Percentiles rank a stretch among this genome's conserved stretches.
Evolutionary conservation across 495 filamentous ascomycete species (phyloP).

Genomic region (Geopyxis carbonaria): DNA sequence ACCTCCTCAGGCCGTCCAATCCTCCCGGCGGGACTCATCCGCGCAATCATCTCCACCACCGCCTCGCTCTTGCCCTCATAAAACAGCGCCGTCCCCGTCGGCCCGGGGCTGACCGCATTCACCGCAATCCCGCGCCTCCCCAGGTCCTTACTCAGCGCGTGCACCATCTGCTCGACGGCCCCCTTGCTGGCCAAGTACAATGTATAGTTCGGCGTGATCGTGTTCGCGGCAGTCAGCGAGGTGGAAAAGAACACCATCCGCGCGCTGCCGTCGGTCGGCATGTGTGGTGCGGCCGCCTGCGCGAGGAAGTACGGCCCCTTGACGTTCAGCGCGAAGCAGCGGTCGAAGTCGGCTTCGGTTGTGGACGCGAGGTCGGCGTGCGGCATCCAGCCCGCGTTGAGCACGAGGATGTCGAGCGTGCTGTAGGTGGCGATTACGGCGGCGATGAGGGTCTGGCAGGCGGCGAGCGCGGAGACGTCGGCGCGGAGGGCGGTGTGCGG

Average conservation of each 20-base stretch:
- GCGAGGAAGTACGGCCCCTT: slow-evolving; percentile 51
- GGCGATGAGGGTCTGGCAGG: slow-evolving; percentile 46
- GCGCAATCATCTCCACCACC: slow-evolving; percentile 35
- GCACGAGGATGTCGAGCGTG: slow-evolving; percentile 46
- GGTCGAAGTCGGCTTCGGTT: slow-evolving; percentile 44
- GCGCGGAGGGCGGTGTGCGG: slow-evolving; percentile 41
- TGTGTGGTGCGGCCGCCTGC: slow-evolving; percentile 43
- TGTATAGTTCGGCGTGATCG: slow-evolving; percentile 41
- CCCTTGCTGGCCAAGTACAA: slow-evolving; percentile 49
- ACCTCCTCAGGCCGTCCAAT: slow-evolving; percentile 47
- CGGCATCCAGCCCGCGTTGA: slow-evolving; percentile 41
- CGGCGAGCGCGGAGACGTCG: slow-evolving; percentile 48
- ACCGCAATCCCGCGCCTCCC: slow-evolving; percentile 43
- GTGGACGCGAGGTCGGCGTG: slow-evolving; percentile 39
- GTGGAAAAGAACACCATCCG: slow-evolving; percentile 47
- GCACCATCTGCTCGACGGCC: slow-evolving; percentile 52
- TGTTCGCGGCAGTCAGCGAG: slow-evolving; percentile 30
- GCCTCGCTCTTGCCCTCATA: slow-evolving; percentile 43
- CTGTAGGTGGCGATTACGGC: slow-evolving; percentile 50
- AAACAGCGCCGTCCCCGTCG: slow-evolving; percentile 51
- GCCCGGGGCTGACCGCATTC: slow-evolving; percentile 41
- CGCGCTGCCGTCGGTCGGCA: slow-evolving; percentile 31
- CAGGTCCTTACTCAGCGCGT: slow-evolving; percentile 47
- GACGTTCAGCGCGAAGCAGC: slow-evolving; percentile 40
- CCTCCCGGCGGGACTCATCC: slow-evolving; percentile 36